Evolutionary conservation across 495 filamentous ascomycete genomes (phyloP), one percentile per base, ranked within the genome.

Genomic region (Penicillium angulare): DNA sequence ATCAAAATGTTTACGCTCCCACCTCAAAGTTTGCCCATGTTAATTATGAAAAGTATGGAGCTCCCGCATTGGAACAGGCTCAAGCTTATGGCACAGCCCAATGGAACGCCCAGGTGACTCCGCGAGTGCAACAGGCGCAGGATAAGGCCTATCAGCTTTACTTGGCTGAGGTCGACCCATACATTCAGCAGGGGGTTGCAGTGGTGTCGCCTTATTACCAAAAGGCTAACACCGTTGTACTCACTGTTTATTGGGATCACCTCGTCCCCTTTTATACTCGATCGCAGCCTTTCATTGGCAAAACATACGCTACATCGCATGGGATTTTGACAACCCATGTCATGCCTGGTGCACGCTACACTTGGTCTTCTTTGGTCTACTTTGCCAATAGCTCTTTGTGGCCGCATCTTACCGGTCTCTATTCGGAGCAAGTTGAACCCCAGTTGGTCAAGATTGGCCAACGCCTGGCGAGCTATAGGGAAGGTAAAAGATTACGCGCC

Each of bases 361-460:
- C 82, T 3, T 89, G 85, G 82, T 78, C 81, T 12, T 82, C 81
- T 24, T 79, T 76, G 2, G 78, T 79, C 40, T 66, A 78, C n/a
- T 88, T 95, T 57, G 71, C 89, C 10, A 82, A 87, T 42, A 77
- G 82, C 35, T 87, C 80, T 2, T 59, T 96, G 10, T 93, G 87
- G 87, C 91, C 91, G 7, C 83, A 84, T 57, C 18, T 97, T 6
- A 79, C 85, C 22, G 79, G 89, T 20, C 69, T 96, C 9, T 97
- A 96, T 57, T 85, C 85, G 26, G 83, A 93, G 62, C 93, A 92
- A 56, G 92, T 99, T 7, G 91, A 97, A 69, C 95, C 95, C 9
- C 93, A 99, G 64, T 78, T 99, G 1, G 82, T 93, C 41, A 87
- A 90, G 55, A 97, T 99, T 53, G 85, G 89, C 12, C 87, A 97